These are phyloP conservation scores for Endoconidiophora polonica DNA, from an alignment of 2,329 filamentous ascomycete genomes.

Conservation along the genomic window DNA sequence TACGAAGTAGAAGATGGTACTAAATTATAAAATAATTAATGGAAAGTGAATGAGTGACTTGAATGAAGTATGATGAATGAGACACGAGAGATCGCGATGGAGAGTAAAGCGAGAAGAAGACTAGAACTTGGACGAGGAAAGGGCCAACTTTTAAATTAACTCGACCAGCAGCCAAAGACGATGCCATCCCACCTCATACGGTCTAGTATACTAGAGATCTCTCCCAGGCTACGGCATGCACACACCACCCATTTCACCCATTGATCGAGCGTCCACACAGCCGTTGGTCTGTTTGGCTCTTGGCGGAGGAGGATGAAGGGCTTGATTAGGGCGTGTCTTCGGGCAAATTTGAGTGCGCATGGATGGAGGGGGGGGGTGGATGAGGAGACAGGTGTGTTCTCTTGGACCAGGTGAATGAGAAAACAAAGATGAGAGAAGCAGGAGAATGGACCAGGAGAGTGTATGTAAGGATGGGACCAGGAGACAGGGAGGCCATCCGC, in stretches of 20 bases:
- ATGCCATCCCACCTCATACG: background rate
- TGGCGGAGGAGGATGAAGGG: background rate
- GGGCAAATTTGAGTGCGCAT: background rate
- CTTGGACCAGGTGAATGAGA: background rate
- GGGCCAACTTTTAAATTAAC: slow-evolving; percentile 10
- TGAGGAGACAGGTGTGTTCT: background rate
- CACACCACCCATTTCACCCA: background rate
- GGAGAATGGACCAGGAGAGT: background rate
- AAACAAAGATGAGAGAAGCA: background rate
- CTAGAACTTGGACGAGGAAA: slow-evolving; percentile 3
- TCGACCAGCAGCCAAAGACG: background rate
- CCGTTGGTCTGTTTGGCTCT: too few species aligned
- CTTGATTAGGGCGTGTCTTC: background rate
- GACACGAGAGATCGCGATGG: slow-evolving; percentile 9
- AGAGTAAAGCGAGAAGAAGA: slow-evolving; percentile 1
- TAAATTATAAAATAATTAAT: background rate
- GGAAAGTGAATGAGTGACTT: slow-evolving; percentile 10
- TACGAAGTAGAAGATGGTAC: background rate
- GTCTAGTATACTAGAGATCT: background rate
- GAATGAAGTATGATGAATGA: slow-evolving; percentile 1
- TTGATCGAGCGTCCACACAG: too few species aligned
- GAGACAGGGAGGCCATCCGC: too few species aligned
- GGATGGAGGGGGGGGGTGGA: background rate
- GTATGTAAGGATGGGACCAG: too few species aligned
- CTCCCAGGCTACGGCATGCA: background rate